Base-by-base conservation (phyloP, 306 rosid genomes). In the Cicer bijugum region DNA sequence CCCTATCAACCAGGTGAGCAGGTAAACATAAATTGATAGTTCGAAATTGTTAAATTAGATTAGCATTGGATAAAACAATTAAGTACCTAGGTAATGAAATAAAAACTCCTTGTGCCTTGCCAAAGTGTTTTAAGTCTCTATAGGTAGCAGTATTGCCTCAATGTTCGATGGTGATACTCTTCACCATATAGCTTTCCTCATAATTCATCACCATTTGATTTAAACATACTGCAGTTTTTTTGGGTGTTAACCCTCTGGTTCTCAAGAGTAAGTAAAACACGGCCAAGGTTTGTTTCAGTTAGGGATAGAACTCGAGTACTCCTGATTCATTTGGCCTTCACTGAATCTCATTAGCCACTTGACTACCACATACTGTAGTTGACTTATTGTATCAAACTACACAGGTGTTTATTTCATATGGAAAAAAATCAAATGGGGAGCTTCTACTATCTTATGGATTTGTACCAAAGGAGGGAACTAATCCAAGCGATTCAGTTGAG, bases 1-100 rank as follows among this genome's bases (percentile, higher is more conserved):
- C 84, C 94, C 66, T 94, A 94, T 85, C 89, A 85, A 84, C 97
- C 92, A 89, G 97, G 97, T 88, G 98, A 89, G 97, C 96, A 94
- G 96, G 97, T 94, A 94, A 93, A 79, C 63, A 76, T 71, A 64
- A 48, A 47, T 47, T 77, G 46, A 48, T 15, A 65, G 35, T 48
- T 72, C 46, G 28, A 73, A 61, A 76, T 44, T 76, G 53, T 67
- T 72, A 38, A 52, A 59, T 60, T 23, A 12, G 62, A 68, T 72
- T 52, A 60, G 48, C 37, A 61, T 62, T 15, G 14, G 11, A 20
- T 15, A 40, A 75, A 77, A 15, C 58, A 61, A 42, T 14, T 19
- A 56, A 39, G 44, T 46, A 0, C 80, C 65, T 12, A 37, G 38
- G 38, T 62, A 44, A 55, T 76, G 61, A 65, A 72, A 45, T 40